Base-by-base conservation (phyloP, 1,284 basidiomycete genomes). In the Trichosporon inkin region DNA sequence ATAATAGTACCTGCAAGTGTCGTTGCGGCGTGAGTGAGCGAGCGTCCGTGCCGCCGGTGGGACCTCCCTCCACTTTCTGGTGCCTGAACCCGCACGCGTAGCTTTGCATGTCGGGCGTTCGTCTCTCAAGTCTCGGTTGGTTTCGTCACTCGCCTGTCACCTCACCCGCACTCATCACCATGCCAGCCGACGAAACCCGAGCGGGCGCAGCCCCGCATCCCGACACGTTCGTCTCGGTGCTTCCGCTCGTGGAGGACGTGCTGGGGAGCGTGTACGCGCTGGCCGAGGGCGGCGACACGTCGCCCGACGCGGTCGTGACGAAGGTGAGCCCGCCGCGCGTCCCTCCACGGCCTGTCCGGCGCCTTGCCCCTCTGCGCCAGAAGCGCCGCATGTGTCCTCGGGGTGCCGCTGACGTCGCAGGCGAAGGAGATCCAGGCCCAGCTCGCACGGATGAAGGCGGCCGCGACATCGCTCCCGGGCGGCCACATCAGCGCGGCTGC, bases 211-310 rank as follows among this genome's bases (percentile, higher is more conserved):
- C 57, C 6, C 62, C 60, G 0, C 13, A 57, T 10, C 40, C 59
- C 4, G 62, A 57, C 11, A 64, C 62, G 16, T 64, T 64, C 51
- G 16, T 57, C 5, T 61, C 62, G 24, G 44, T 59, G 24, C 60
- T 64, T 8, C 62, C 60, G 0, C 44, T 16, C 1, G 57, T 64
- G 13, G 62, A 61, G 57, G 62, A 64, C 37, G 35, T 64, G 5
- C 55, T 64, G 14, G 59, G 56, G 37, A 37, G 56, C 17, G 41
- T 64, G 24, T 64, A 61, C 39, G 49, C 55, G 7, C 10, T 64
- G 7, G 49, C 57, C 6, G 62, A 58, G 11, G 62, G 62, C 4
- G 51, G 37, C 10, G 53, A 20, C 3, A 39, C 47, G 14, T 40
- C 38, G 19, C 58, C 36, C 3, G 58, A 60, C 36, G 56, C 47